Conservation (phyloP, 108 stramenopile genomes). For the Nannochloropsis oceanica region DNA sequence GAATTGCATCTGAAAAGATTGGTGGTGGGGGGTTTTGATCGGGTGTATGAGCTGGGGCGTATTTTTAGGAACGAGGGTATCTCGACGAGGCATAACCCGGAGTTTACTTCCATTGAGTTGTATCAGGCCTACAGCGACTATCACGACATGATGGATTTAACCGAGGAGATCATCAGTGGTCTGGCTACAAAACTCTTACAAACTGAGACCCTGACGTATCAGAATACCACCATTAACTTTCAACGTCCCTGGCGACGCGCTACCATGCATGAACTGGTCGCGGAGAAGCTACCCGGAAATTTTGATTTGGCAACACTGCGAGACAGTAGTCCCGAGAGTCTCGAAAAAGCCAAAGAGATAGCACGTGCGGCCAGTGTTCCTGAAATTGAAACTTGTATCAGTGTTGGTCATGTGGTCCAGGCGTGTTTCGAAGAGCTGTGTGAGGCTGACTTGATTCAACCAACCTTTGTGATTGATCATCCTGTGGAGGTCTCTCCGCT, state of each 20-base stretch:
- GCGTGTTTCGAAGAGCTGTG: constrained; percentile 87
- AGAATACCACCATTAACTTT: constrained; percentile 45
- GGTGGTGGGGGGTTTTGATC: constrained; percentile 88
- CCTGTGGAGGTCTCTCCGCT: constrained; percentile 90
- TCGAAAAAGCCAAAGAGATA: constrained; percentile 1
- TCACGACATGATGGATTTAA: constrained; percentile 89
- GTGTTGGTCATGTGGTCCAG: constrained; percentile 76
- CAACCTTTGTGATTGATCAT: constrained; percentile 96
- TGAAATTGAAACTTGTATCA: constrained; percentile 2
- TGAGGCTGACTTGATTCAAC: constrained; percentile 81
- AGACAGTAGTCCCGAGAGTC: background rate
- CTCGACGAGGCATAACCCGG: constrained; percentile 92
- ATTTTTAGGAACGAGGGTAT: constrained; percentile 99
- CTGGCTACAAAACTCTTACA: constrained; percentile 58
- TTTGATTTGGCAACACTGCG: constrained; percentile 67
- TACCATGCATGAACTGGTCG: constrained; percentile 90
- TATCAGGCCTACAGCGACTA: constrained; percentile 97
- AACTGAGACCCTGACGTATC: constrained; percentile 51
- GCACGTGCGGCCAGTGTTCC: constrained; percentile 10
- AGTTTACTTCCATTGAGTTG: constrained; percentile 95
- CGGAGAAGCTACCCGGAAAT: constrained; percentile 53
- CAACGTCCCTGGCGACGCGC: constrained; percentile 83
- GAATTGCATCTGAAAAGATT: constrained; percentile 89
- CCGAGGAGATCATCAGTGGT: constrained; percentile 51
- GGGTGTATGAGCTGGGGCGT: constrained; percentile 92